These are phyloP conservation scores for Mrakia blollopis DNA, from an alignment of 768 basidiomycete genomes.

Conservation along the genomic window DNA sequence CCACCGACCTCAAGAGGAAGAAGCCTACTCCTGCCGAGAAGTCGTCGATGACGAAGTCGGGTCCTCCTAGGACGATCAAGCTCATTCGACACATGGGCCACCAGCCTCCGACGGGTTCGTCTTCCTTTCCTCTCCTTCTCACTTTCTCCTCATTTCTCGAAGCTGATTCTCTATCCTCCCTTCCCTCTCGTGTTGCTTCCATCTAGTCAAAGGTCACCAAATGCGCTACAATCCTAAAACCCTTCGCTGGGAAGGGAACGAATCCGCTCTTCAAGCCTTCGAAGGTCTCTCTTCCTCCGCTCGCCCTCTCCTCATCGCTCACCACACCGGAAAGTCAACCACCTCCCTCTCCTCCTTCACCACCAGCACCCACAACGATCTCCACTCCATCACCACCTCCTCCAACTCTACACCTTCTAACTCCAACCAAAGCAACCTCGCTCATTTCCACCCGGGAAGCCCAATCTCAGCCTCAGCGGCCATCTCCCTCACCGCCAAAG, in stretches of 20 bases:
- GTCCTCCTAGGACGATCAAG: slow-evolving; percentile 10
- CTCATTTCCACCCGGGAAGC: neutral
- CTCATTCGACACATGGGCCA: slow-evolving; percentile 9
- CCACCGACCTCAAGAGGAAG: slow-evolving; percentile 24
- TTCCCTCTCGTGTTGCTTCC: neutral
- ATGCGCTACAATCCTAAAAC: slow-evolving; percentile 95
- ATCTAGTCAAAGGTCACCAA: slow-evolving; percentile 79
- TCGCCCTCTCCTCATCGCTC: slow-evolving; percentile 92
- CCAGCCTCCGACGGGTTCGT: slow-evolving; percentile 16
- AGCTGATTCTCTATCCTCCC: neutral
- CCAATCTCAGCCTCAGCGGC: slow-evolving; percentile 18
- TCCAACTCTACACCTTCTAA: neutral
- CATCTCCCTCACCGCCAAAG: slow-evolving; percentile 54
- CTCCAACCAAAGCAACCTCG: neutral
- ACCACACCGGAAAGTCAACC: slow-evolving; percentile 79
- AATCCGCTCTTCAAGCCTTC: slow-evolving; percentile 82
- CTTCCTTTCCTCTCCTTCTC: neutral
- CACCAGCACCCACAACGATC: neutral
- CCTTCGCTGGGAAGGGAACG: slow-evolving; percentile 96
- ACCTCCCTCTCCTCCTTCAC: slow-evolving; percentile 55
- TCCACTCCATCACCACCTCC: slow-evolving; percentile 53
- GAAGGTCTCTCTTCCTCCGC: slow-evolving; percentile 69
- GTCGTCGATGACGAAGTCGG: neutral
- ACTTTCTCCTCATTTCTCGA: neutral
- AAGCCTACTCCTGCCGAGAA: neutral